A percentile compares a stretch with the other conserved stretches of the same genome.
These are phyloP conservation scores for Wickerhamiella galacta DNA, from an alignment of 805 yeast species.

Conservation along the genomic window DNA sequence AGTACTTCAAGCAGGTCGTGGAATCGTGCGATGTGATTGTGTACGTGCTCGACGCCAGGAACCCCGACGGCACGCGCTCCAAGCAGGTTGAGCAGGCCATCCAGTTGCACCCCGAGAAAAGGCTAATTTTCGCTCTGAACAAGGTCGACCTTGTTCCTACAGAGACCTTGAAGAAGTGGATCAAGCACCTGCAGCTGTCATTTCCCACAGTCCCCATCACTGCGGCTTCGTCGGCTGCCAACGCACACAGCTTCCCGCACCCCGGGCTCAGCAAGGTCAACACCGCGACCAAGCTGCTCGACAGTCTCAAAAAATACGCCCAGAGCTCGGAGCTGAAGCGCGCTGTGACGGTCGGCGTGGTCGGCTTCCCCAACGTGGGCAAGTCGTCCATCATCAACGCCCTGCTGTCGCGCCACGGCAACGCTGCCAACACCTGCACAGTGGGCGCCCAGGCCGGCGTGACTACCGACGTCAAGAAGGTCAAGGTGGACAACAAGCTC, in stretches of 20 bases:
- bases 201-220: slow-evolving; percentile 92
- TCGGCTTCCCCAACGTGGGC: slow-evolving; percentile 96
- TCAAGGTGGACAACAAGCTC: slow-evolving; percentile 78
- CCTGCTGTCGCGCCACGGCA: slow-evolving; percentile 53
- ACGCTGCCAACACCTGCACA: slow-evolving; percentile 55
- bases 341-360: slow-evolving; percentile 82
- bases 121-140: slow-evolving; percentile 72
- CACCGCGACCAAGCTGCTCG: slow-evolving; percentile 59
- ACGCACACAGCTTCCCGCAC: slow-evolving; percentile 46
- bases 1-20: slow-evolving; percentile 81
- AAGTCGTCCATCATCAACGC: slow-evolving; percentile 90
- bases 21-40: slow-evolving; percentile 82
- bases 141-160: slow-evolving; percentile 89
- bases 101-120: slow-evolving; percentile 58
- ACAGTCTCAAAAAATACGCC: slow-evolving; percentile 74
- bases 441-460: slow-evolving; percentile 97
- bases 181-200: slow-evolving; percentile 53
- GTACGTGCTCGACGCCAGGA: slow-evolving; percentile 93
- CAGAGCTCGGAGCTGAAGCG: slow-evolving; percentile 71
- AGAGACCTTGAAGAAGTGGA: slow-evolving; percentile 68
- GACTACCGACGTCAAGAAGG: slow-evolving; percentile 80
- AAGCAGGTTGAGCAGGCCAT: slow-evolving; percentile 83
- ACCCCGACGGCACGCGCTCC: slow-evolving; percentile 90
- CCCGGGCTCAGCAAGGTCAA: slow-evolving; percentile 52
- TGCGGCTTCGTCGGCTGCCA: slow-evolving; percentile 50